A percentile compares a stretch with the other conserved stretches of the same genome.
phyloP scores from a whole-genome alignment of 2,329 filamentous ascomycete genomes.

The Scytalidium sp. region DNA sequence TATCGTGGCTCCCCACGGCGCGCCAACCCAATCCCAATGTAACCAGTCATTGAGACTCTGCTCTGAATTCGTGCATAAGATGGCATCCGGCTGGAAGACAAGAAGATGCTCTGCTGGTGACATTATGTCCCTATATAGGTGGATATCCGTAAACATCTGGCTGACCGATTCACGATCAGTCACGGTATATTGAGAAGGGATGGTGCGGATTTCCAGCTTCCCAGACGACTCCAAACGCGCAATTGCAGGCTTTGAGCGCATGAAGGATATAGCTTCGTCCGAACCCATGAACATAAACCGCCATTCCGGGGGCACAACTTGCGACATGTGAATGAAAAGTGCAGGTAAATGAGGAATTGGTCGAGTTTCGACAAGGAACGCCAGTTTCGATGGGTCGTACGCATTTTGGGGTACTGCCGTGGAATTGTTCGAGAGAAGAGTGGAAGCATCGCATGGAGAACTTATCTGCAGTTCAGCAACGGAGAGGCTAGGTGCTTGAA shows the following conservation, averaged over 20 bases:
- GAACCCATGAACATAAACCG: conserved; percentile 54
- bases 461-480: not conserved
- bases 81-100: conserved; percentile 52
- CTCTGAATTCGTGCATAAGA: conserved; percentile 51
- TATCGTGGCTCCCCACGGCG: conserved; percentile 22
- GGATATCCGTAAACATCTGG: conserved; percentile 45
- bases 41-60: conserved; percentile 50
- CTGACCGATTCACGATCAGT: conserved; percentile 42
- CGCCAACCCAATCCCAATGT: conserved; percentile 43
- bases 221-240: conserved; percentile 43
- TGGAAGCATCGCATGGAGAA: not conserved
- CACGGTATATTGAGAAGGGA: conserved; percentile 45
- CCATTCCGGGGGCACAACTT: conserved; percentile 54
- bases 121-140: conserved; percentile 51
- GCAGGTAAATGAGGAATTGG: conserved; percentile 47
- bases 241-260: conserved; percentile 40
- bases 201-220: conserved; percentile 45
- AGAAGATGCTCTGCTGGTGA: conserved; percentile 50
- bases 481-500: not conserved
- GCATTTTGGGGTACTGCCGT: conserved; percentile 9
- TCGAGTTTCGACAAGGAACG: conserved; percentile 53
- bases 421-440: too few relatives aligned
- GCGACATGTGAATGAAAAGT: conserved; percentile 52
- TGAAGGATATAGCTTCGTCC: conserved; percentile 37
- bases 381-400: conserved; percentile 48